A percentile compares a stretch with the other conserved stretches of the same genome.
Conservation (phyloP, 768 basidiomycete species). For the Naematelia aurantialba region DNA sequence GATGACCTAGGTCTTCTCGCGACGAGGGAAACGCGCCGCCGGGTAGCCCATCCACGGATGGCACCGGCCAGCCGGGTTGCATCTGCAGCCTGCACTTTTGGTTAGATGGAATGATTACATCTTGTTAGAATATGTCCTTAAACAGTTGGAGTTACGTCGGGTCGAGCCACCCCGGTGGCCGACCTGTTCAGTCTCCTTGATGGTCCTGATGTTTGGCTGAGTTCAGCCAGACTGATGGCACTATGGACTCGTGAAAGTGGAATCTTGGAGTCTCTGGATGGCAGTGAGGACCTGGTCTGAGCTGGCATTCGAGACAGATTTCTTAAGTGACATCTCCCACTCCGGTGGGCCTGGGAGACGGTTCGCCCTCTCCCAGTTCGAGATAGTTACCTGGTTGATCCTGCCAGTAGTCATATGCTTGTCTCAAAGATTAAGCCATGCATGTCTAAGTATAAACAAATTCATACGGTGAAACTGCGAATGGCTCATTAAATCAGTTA, state of each 20-base stretch:
- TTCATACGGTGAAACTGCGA: slow-evolving; percentile 74
- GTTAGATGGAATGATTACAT: slow-evolving; percentile 52
- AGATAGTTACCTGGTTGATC: slow-evolving; percentile 78
- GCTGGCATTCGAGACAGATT: slow-evolving; percentile 20
- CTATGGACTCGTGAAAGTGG: slow-evolving; percentile 56
- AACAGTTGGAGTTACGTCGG: slow-evolving; percentile 50
- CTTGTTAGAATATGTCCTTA: slow-evolving; percentile 51
- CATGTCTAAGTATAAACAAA: slow-evolving; percentile 73
- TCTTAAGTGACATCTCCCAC: slow-evolving; percentile 6
- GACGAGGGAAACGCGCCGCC: neutral
- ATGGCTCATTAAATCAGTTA: slow-evolving; percentile 81
- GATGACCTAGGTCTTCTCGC: slow-evolving; percentile 9
- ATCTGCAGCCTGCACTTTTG: slow-evolving; percentile 19
- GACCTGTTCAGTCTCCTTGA: slow-evolving; percentile 49
- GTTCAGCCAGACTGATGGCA: slow-evolving; percentile 45
- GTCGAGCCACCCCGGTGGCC: slow-evolving; percentile 33
- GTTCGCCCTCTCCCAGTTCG: slow-evolving; percentile 23
- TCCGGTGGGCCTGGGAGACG: slow-evolving; percentile 16
- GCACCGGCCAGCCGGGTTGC: neutral
- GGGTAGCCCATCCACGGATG: neutral
- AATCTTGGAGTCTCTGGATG: slow-evolving; percentile 52
- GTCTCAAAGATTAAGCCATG: slow-evolving; percentile 80
- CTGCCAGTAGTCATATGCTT: slow-evolving; percentile 81
- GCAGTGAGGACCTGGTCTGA: slow-evolving; percentile 23
- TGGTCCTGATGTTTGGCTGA: slow-evolving; percentile 47